Base-by-base conservation (phyloP, 2,329 filamentous ascomycete genomes). In the Alternaria rosae region DNA sequence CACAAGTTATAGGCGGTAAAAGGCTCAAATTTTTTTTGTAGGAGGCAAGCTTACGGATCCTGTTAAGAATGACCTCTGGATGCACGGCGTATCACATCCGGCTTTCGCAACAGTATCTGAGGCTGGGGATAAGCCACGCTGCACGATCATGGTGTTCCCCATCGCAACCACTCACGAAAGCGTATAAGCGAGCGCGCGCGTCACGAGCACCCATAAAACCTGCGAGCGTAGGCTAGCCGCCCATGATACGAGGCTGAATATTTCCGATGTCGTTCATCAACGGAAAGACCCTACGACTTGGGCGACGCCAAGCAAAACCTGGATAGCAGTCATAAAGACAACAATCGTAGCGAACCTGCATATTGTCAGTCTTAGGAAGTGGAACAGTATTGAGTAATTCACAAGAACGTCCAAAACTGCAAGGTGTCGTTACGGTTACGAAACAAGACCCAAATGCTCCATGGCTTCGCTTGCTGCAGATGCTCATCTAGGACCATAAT, bases 371-470 rank as follows among this genome's bases (percentile, higher is more conserved):
- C 8, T 50, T 4, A 20, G 21, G 28, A 13, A 6, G 17, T 32
- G 28, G 11, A 15, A 8, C n/a, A 23, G 15, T n/a, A 7, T 23
- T 10, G 47, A 12, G 0, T 8, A 23, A 28, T 63, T 59, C 23
- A 70, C 67, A 69, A 65, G 32, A 71, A 70, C 6, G 70, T 70
- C 69, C 68, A 72, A 23, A 70, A 72, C 26, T 72, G 69, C 17
- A 71, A 35, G 2, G 68, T 72, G 42, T 72, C 69, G 41, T 67
- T 67, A 3, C 64, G 58, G 54, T 73, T 68, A 6, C 68, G 61
- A 20, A 73, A 71, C 26, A 72, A 35, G 11, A 72, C 62, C 68
- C 68, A 71, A 5, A 72, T 58, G 47, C 66, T 71, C 70, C 69
- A 70, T 47, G 68, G 70, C 47, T 68, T 70, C 3, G 68, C 61